Percentiles rank a stretch among this genome's conserved stretches.
Evolutionary conservation across 1,284 basidiomycete species (phyloP).

Genomic region (Tylopilus sp.): DNA sequence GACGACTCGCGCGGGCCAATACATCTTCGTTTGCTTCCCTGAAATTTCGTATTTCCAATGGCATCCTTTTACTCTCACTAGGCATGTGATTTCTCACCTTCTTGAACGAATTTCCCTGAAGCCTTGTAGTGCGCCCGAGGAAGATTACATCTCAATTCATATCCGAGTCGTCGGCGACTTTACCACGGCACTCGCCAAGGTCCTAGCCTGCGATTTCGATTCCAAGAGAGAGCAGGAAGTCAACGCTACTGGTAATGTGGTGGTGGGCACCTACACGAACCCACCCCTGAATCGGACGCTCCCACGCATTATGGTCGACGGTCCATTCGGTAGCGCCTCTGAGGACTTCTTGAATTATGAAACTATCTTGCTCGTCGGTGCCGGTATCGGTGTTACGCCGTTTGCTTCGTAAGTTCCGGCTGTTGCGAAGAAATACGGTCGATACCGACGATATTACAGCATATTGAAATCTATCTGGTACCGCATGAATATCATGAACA

Average conservation of each 20-base stretch:
- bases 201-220: constrained; percentile 80
- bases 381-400: constrained; percentile 90
- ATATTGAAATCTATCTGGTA: constrained; percentile 95
- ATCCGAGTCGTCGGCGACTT: constrained; percentile 87
- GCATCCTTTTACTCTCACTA: constrained; percentile 91
- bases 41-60: constrained; percentile 91
- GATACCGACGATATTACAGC: constrained; percentile 33
- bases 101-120: constrained; percentile 1
- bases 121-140: constrained; percentile 71
- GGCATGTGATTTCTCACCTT: constrained; percentile 35
- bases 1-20: constrained; percentile 75
- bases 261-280: constrained; percentile 54
- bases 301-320: constrained; percentile 87
- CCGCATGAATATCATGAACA: constrained; percentile 79
- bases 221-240: constrained; percentile 50
- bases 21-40: constrained; percentile 84
- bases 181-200: constrained; percentile 72
- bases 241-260: constrained; percentile 47
- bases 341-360: constrained; percentile 88
- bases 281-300: constrained; percentile 67
- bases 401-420: constrained; percentile 71
- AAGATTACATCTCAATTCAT: constrained; percentile 88
- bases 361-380: constrained; percentile 80
- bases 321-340: constrained; percentile 80
- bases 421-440: not conserved